Conservation (phyloP, 2,329 filamentous ascomycete genomes). For the Aspergillus caelatus region DNA sequence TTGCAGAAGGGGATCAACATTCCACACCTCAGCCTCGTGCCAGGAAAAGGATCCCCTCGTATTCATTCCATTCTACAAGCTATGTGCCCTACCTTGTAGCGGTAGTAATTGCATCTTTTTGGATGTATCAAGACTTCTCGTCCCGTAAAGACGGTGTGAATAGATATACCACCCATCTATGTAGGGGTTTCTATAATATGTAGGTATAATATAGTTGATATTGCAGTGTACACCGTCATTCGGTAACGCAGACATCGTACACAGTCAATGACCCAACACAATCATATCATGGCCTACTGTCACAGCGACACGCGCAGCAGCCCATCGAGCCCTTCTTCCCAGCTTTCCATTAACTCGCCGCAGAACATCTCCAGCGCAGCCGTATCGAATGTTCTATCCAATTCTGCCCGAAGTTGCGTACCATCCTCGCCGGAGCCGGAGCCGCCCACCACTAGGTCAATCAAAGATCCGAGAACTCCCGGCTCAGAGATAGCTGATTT, state of each 20-base stretch:
- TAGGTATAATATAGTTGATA: neutral
- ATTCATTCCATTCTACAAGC: neutral
- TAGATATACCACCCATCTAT: neutral
- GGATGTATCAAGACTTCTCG: neutral
- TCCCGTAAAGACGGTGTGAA: neutral
- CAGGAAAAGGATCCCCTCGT: neutral
- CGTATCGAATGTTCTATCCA: slow-evolving; percentile 41
- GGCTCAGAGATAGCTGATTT: slow-evolving; percentile 43
- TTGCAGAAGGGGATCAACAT: slow-evolving; percentile 13
- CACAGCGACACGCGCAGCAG: slow-evolving; percentile 36
- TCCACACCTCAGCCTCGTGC: slow-evolving; percentile 15
- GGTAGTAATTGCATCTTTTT: neutral
- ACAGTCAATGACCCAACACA: neutral
- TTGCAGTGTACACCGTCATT: neutral
- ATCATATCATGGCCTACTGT: slow-evolving; percentile 7
- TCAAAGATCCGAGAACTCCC: slow-evolving; percentile 45
- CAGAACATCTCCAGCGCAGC: slow-evolving; percentile 46
- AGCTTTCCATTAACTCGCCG: slow-evolving; percentile 50
- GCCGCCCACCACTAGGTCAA: slow-evolving; percentile 40
- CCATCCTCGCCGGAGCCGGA: slow-evolving; percentile 25
- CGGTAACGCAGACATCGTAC: neutral
- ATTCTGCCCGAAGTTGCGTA: slow-evolving; percentile 30
- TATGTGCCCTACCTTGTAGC: neutral
- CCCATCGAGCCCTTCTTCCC: slow-evolving; percentile 49
- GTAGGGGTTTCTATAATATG: neutral